Conservation (phyloP, 23 red algal species). For the Pyropia haitanensis region DNA sequence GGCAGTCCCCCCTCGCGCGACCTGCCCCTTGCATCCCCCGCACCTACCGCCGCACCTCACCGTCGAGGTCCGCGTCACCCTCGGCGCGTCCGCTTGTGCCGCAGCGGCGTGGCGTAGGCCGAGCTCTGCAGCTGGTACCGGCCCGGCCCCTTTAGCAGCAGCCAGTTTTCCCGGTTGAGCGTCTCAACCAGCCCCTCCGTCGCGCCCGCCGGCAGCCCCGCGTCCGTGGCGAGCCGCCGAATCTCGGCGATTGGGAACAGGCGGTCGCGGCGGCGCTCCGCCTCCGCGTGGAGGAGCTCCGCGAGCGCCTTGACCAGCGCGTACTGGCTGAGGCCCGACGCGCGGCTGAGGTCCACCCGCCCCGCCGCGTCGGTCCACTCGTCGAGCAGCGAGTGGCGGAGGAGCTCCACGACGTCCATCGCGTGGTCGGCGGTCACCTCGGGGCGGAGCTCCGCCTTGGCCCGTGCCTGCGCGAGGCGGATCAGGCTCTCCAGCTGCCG, state of each 20-base stretch:
- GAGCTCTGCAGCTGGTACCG: too few species aligned
- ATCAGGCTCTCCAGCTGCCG: conserved; percentile 87
- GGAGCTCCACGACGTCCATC: conserved; percentile 79
- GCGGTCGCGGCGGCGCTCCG: conserved; percentile 34
- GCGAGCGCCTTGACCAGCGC: conserved; percentile 56
- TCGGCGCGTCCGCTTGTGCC: too few species aligned
- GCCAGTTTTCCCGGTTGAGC: too few species aligned
- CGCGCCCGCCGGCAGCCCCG: too few species aligned
- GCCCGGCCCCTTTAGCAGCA: too few species aligned
- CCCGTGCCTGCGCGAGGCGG: conserved; percentile 81
- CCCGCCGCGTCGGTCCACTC: conserved; percentile 53
- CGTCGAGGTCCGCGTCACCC: too few species aligned
- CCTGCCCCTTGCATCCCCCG: too few species aligned
- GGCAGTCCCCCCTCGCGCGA: too few species aligned
- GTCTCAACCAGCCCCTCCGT: too few species aligned
- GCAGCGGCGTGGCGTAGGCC: too few species aligned
- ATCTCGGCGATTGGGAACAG: conserved; percentile 38
- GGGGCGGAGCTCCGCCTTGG: conserved; percentile 55
- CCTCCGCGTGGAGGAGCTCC: conserved; percentile 50
- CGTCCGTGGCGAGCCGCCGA: conserved; percentile 18
- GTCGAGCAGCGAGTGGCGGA: conserved; percentile 67
- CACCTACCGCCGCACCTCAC: too few species aligned
- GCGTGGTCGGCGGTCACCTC: conserved; percentile 75
- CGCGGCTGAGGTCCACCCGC: conserved; percentile 50
- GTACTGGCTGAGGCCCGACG: conserved; percentile 64